Evolutionary conservation across 2,329 filamentous ascomycete genomes (phyloP).

Genomic region (Ceratocystis lukuohia): DNA sequence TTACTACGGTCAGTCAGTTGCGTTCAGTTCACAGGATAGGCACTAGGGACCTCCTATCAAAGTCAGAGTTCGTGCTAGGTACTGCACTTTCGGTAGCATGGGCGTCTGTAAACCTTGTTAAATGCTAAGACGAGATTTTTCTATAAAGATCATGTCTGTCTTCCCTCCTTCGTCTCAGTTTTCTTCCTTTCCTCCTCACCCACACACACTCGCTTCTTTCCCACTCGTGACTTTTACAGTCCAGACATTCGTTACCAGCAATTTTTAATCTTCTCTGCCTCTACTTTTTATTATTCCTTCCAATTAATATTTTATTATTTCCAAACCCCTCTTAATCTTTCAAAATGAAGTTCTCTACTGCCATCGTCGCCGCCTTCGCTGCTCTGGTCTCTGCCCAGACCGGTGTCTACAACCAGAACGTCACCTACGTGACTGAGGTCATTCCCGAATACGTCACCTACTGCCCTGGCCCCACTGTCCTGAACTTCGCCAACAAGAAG

Average conservation of each 20-base stretch:
- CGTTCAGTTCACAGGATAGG: neutral
- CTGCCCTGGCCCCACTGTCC: conserved; percentile 54
- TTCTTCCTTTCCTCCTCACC: conserved; percentile 31
- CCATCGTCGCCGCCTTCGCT: conserved; percentile 38
- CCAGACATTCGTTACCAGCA: conserved; percentile 20
- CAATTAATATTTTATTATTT: conserved; percentile 27
- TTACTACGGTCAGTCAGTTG: neutral
- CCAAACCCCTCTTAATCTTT: conserved; percentile 35
- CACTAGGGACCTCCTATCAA: conserved; percentile 3
- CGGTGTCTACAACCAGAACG: conserved; percentile 33
- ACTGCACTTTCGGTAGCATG: neutral
- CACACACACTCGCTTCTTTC: conserved; percentile 32
- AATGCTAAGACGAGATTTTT: neutral
- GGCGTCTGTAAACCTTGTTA: conserved; percentile 20
- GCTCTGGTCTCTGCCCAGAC: conserved; percentile 31
- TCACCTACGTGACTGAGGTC: conserved; percentile 50
- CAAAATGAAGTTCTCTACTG: conserved; percentile 54
- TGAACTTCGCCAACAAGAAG: conserved; percentile 51
- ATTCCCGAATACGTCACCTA: conserved; percentile 55
- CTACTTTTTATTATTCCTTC: conserved; percentile 32
- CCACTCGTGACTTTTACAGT: conserved; percentile 16
- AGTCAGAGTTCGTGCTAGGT: conserved; percentile 12
- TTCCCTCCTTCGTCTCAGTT: conserved; percentile 25
- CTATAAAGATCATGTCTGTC: conserved; percentile 37
- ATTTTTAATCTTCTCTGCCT: conserved; percentile 15